phyloP scores from a whole-genome alignment of 306 rosid species.

The Ammopiptanthus mongolicus region DNA sequence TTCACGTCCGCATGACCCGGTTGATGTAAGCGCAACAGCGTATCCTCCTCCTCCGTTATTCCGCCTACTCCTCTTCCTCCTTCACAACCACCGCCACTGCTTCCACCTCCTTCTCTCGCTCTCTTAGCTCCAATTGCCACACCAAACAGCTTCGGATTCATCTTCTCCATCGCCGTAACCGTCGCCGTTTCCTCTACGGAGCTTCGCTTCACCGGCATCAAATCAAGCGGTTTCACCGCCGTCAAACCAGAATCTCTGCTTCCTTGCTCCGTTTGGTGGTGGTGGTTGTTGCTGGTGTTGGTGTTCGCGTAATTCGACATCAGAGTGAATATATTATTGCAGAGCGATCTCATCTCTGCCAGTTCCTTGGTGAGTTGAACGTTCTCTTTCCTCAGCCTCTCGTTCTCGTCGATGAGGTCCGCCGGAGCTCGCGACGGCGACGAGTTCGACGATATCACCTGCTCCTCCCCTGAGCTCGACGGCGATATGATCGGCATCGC shows the following conservation, averaged over 20 bases:
- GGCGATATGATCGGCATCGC: slow-evolving; percentile 45
- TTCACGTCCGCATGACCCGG: slow-evolving; percentile 32
- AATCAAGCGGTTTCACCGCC: slow-evolving; percentile 43
- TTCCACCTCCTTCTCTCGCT: slow-evolving; percentile 35
- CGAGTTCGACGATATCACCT: slow-evolving; percentile 54
- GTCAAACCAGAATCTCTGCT: slow-evolving; percentile 33
- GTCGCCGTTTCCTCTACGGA: not conserved
- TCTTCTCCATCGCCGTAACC: slow-evolving; percentile 1
- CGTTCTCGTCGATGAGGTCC: slow-evolving; percentile 77
- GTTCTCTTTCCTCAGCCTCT: slow-evolving; percentile 71
- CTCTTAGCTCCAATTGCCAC: slow-evolving; percentile 66
- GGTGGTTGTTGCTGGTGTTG: not conserved
- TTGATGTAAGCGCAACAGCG: slow-evolving; percentile 40
- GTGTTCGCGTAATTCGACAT: slow-evolving; percentile 51
- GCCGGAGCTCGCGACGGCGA: slow-evolving; percentile 54
- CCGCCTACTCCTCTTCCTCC: not conserved
- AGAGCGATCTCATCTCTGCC: slow-evolving; percentile 66
- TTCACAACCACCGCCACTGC: slow-evolving; percentile 24
- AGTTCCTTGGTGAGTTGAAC: slow-evolving; percentile 58
- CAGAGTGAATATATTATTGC: slow-evolving; percentile 61
- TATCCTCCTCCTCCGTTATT: slow-evolving; percentile 33
- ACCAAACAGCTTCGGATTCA: slow-evolving; percentile 59
- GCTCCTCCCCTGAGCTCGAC: slow-evolving; percentile 69
- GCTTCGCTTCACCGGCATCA: slow-evolving; percentile 46
- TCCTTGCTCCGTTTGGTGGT: slow-evolving; percentile 29